Evolutionary conservation across 2,329 filamentous ascomycete genomes (phyloP).

Genomic region (Fusarium secorum): DNA sequence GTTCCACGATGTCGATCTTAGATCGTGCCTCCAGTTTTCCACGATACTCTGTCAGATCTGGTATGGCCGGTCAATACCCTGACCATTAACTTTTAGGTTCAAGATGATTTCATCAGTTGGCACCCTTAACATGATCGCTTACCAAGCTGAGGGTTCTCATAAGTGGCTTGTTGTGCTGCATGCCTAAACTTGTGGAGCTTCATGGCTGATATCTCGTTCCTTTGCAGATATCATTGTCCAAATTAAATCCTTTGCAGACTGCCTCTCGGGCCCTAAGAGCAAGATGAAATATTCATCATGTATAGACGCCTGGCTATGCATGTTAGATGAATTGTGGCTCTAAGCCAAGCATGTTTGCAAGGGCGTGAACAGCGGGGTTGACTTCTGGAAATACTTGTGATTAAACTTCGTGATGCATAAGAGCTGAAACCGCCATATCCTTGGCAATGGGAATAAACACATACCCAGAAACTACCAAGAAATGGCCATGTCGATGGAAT

Average conservation of each 20-base stretch:
- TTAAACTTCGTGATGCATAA: background rate
- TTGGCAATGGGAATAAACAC: constrained; percentile 7
- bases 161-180: background rate
- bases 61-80: constrained; percentile 9
- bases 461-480: constrained; percentile 8
- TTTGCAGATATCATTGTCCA: constrained; percentile 2
- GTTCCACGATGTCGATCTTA: background rate
- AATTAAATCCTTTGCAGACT: background rate
- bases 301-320: background rate
- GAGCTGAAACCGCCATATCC: constrained; percentile 4
- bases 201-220: constrained; percentile 1
- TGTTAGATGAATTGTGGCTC: background rate
- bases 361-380: background rate
- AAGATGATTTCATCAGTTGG: constrained; percentile 21
- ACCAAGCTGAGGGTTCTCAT: background rate
- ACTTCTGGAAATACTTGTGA: background rate
- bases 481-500: constrained; percentile 14
- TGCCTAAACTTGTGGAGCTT: background rate
- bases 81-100: constrained; percentile 8
- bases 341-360: background rate
- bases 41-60: background rate
- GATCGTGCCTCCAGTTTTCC: background rate
- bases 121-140: background rate
- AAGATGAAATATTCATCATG: background rate
- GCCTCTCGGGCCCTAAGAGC: background rate